These are phyloP conservation scores for Cryptosporidium ryanae DNA, from an alignment of 169 alveolate genomes.

Conservation along the genomic window DNA sequence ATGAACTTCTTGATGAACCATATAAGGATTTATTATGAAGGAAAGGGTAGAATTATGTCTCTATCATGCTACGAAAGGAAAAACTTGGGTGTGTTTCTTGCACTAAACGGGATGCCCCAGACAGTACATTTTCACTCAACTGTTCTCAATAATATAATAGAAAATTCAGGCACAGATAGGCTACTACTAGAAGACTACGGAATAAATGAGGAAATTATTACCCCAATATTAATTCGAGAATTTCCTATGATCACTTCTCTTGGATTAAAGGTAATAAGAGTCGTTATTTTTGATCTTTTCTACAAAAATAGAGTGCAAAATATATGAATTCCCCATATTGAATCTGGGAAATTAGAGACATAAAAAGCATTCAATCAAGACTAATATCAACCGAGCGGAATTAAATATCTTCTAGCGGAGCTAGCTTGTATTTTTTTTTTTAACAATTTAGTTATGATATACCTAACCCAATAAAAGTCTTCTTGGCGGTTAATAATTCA, in stretches of 20 bases:
- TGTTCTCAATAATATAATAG: neutral
- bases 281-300: neutral
- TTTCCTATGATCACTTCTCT: slow-evolving; percentile 57
- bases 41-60: neutral
- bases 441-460: slow-evolving; percentile 9
- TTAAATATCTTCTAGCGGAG: too few relatives aligned
- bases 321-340: neutral
- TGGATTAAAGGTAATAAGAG: slow-evolving; percentile 32
- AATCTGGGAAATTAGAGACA: neutral
- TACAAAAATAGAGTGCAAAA: neutral
- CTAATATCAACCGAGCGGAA: too few relatives aligned
- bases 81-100: slow-evolving; percentile 26
- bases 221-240: slow-evolving; percentile 1
- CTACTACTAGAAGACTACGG: slow-evolving; percentile 8
- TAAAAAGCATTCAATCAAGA: too few relatives aligned
- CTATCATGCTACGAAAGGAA: slow-evolving; percentile 55
- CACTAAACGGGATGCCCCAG: slow-evolving; percentile 39
- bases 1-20: slow-evolving; percentile 13
- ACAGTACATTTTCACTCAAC: slow-evolving; percentile 16
- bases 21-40: slow-evolving; percentile 21
- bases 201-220: slow-evolving; percentile 6
- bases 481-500: slow-evolving; percentile 27
- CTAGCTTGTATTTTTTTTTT: too few relatives aligned
- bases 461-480: neutral
- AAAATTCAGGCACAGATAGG: neutral